Evolutionary conservation across 2,329 filamentous ascomycete genomes (phyloP).

Genomic region (Colletotrichum viniferum): DNA sequence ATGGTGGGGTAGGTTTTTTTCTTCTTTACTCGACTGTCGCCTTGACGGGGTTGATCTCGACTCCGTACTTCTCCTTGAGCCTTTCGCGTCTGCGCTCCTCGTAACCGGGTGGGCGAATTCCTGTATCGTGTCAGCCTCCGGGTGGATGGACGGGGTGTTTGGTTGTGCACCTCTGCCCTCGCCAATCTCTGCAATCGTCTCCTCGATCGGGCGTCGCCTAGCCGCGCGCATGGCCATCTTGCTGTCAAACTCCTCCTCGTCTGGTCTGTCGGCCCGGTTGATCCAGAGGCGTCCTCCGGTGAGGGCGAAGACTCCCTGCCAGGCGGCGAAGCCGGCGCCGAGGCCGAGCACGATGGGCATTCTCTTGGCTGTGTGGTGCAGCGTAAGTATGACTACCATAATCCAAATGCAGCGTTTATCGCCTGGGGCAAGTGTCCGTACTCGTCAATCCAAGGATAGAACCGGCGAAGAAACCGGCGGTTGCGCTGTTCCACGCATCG

Average conservation of each 20-base stretch:
- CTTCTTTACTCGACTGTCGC: conserved; percentile 47
- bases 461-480: conserved; percentile 80
- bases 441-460: conserved; percentile 73
- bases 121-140: conserved; percentile 46
- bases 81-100: conserved; percentile 82
- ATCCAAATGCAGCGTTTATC: not conserved
- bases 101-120: conserved; percentile 81
- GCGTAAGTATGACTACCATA: conserved; percentile 4
- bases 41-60: conserved; percentile 76
- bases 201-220: conserved; percentile 74
- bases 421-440: conserved; percentile 47
- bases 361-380: conserved; percentile 44
- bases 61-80: conserved; percentile 85
- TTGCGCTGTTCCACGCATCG: conserved; percentile 74
- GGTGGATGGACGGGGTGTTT: not conserved
- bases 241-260: conserved; percentile 74
- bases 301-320: conserved; percentile 70
- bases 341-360: conserved; percentile 75
- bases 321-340: conserved; percentile 59
- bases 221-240: conserved; percentile 77
- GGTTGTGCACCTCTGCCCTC: conserved; percentile 78
- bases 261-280: conserved; percentile 48
- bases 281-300: conserved; percentile 64
- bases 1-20: not conserved
- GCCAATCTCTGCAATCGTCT: conserved; percentile 81